These are phyloP conservation scores for Hemileia vastatrix DNA, from an alignment of 1,284 basidiomycete species.

Conservation along the genomic window DNA sequence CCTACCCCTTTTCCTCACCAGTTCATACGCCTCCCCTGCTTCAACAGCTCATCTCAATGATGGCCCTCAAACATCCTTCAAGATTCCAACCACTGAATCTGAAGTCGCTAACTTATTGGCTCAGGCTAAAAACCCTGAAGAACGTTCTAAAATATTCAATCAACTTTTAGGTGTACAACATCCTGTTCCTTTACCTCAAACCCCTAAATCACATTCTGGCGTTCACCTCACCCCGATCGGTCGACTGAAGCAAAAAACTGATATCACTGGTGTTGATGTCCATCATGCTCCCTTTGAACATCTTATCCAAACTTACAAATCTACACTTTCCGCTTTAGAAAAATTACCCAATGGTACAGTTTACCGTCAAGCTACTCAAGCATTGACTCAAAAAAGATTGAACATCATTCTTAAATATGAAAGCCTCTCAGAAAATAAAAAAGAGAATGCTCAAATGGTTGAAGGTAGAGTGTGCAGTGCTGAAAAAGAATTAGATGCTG, in stretches of 20 bases:
- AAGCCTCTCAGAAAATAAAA: conserved; percentile 50
- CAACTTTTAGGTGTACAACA: background rate
- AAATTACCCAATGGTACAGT: conserved; percentile 66
- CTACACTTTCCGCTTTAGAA: conserved; percentile 63
- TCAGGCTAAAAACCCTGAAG: background rate
- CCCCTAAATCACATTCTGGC: background rate
- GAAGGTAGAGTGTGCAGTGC: conserved; percentile 40
- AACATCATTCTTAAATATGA: conserved; percentile 55
- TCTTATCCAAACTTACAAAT: conserved; percentile 64
- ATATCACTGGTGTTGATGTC: conserved; percentile 6
- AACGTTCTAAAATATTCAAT: conserved; percentile 5
- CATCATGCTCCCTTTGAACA: conserved; percentile 16
- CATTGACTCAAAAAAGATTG: conserved; percentile 73
- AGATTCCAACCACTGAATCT: conserved; percentile 6
- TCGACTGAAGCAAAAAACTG: conserved; percentile 2
- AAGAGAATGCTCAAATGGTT: conserved; percentile 19
- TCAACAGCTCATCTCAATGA: too few relatives aligned
- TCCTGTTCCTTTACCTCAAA: background rate
- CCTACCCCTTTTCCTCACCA: too few relatives aligned
- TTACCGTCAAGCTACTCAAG: conserved; percentile 82
- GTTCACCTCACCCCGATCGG: conserved; percentile 14
- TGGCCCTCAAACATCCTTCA: too few relatives aligned
- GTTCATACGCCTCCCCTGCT: too few relatives aligned
- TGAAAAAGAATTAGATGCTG: conserved; percentile 65
- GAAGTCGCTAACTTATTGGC: conserved; percentile 13